phyloP scores from a whole-genome alignment of 805 yeast genomes.

The Ogataea pini region DNA sequence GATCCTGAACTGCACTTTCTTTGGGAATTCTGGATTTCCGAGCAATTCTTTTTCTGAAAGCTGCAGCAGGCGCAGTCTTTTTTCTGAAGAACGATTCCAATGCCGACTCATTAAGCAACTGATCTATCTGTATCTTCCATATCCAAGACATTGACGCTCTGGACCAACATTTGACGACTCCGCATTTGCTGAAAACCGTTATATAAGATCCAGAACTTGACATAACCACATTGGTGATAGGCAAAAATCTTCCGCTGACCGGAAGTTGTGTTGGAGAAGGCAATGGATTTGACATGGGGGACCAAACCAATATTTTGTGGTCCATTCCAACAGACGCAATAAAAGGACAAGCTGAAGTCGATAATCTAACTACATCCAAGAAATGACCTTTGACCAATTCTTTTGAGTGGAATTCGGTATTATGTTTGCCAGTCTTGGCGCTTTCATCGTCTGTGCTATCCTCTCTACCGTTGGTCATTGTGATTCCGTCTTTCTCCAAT shows the following conservation, averaged over 20 bases:
- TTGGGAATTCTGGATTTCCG: conserved; percentile 19
- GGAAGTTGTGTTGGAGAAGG: conserved; percentile 49
- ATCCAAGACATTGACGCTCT: conserved; percentile 53
- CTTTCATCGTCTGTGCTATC: conserved; percentile 10
- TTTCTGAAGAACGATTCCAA: conserved; percentile 63
- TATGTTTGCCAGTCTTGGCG: conserved; percentile 17
- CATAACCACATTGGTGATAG: conserved; percentile 57
- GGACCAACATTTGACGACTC: conserved; percentile 61
- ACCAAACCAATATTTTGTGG: conserved; percentile 72
- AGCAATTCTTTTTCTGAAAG: conserved; percentile 33
- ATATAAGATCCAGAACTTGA: conserved; percentile 61
- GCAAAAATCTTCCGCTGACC: conserved; percentile 52
- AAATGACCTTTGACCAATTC: conserved; percentile 51
- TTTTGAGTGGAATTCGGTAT: conserved; percentile 35
- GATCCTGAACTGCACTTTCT: conserved; percentile 12
- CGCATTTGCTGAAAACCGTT: conserved; percentile 53
- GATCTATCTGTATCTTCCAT: conserved; percentile 53
- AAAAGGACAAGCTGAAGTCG: conserved; percentile 64
- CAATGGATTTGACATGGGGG: conserved; percentile 54
- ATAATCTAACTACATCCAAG: conserved; percentile 61
- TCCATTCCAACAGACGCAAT: conserved; percentile 74
- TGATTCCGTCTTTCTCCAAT: conserved; percentile 30
- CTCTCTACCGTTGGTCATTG: conserved; percentile 12
- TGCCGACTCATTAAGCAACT: conserved; percentile 40
- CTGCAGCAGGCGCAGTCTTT: conserved; percentile 45